Conservation (phyloP, 192 early-diverging fungal genomes). For the Rhizoclosmatium globosum region DNA sequence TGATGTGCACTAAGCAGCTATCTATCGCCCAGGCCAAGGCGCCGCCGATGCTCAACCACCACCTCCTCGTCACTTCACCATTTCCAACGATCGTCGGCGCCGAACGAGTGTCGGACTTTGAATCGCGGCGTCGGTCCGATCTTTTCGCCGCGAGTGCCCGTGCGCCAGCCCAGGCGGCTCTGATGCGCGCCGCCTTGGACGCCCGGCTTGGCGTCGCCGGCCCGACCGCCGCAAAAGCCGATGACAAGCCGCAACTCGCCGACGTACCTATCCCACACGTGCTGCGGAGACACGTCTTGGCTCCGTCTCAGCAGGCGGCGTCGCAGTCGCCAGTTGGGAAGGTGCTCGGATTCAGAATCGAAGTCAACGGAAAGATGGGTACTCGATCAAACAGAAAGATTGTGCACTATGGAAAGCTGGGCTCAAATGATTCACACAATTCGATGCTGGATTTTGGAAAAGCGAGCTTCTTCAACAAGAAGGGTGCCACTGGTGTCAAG, state of each 20-base stretch:
- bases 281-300: conserved; percentile 41
- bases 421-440: conserved; percentile 39
- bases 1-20: not conserved
- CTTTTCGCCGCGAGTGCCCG: not conserved
- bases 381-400: conserved; percentile 43
- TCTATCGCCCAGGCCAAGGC: conserved; percentile 8
- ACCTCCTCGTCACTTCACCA: conserved; percentile 15
- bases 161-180: not conserved
- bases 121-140: conserved; percentile 2
- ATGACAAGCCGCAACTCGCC: not conserved
- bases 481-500: conserved; percentile 60
- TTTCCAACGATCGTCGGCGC: conserved; percentile 4
- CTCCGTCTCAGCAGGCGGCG: conserved; percentile 33
- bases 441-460: conserved; percentile 55
- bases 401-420: conserved; percentile 52
- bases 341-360: conserved; percentile 54
- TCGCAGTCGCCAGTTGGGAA: conserved; percentile 38
- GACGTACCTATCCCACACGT: conserved; percentile 53
- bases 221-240: not conserved
- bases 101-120: not conserved
- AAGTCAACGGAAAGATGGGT: conserved; percentile 53
- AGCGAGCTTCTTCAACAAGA: conserved; percentile 52
- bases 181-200: not conserved
- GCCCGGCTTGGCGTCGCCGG: not conserved
- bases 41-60: conserved; percentile 28